Evolutionary conservation across 208 protist species (phyloP), one percentile per base, ranked within the genome.

Genomic region (Wallacemonas sp.): DNA sequence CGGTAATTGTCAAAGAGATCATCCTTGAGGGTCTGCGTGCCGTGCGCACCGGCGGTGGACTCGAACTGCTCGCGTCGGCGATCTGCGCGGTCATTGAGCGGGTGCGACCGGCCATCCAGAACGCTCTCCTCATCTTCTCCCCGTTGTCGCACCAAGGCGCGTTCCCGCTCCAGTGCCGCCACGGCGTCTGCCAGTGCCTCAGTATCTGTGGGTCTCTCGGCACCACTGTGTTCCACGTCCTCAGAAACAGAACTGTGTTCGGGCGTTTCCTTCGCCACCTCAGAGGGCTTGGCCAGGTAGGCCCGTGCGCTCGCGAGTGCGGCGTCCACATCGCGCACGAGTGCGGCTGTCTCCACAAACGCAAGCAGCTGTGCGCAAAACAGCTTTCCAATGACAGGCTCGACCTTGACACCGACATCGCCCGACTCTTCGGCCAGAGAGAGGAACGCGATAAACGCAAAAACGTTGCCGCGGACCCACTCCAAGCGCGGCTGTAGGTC

Each of bases 401-500:
- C 53, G 27, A 85, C 76, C 26, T 80, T 60, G 13, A 87, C 73
- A 13, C 57, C 38, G 1, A 19, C 4, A 62, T 91, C 87, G 21
- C 85, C 87, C 10, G 85, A 84, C 1, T 65, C 50, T 70, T 92
- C 77, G 0, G 81, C 85, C 34, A 91, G 48, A 52, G 92, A 79
- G 4, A 92, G 52, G 54, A 93, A 94, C 24, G 81, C 87, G 22
- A 96, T 50, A 52, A 89, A 96, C 17, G 83, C 85, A 59, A 87
- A 94, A 3, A 96, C 41, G 15, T 68, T 87, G 63, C 58, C 73
- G 37, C 87, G 71, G 37, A 96, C 73, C 88, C 91, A 96, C 60
- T 92, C 85, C 79, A 96, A 74, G 17, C 91, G 80, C 13, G 91
- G 91, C 57, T 82, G 70, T 13, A 96, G 41, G 37, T 96, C 91